Evolutionary conservation across 148 eudicot genomes (phyloP).

Genomic region (Diospyros lotus): DNA sequence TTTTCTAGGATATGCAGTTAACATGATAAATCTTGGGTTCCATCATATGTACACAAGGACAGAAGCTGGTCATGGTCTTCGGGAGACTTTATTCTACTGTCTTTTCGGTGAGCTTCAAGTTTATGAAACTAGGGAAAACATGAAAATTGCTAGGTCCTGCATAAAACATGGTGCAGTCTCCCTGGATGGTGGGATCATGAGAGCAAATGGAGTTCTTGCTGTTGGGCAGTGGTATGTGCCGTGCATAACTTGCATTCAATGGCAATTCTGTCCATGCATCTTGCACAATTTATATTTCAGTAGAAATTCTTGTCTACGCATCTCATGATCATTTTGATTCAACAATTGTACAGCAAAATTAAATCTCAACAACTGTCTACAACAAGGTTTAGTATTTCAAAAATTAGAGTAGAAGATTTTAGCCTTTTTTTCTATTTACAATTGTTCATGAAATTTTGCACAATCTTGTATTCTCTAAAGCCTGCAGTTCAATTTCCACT

Average conservation of each 20-base stretch:
- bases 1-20: slow-evolving; percentile 64
- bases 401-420: too few relatives aligned
- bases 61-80: slow-evolving; percentile 41
- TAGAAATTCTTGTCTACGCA: background rate
- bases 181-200: slow-evolving; percentile 61
- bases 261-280: background rate
- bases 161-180: slow-evolving; percentile 55
- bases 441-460: background rate
- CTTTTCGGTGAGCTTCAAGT: slow-evolving; percentile 76
- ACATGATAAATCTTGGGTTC: slow-evolving; percentile 38
- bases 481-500: background rate
- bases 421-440: background rate
- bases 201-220: slow-evolving; percentile 42
- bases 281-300: background rate
- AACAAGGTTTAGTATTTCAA: background rate
- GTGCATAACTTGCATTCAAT: background rate
- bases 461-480: too few relatives aligned
- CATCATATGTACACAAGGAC: slow-evolving; percentile 28
- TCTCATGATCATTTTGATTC: background rate
- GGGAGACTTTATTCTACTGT: slow-evolving; percentile 62
- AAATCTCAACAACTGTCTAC: background rate
- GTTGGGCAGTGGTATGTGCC: slow-evolving; percentile 40
- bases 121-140: slow-evolving; percentile 39
- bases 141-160: slow-evolving; percentile 42
- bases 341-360: background rate